Evolutionary conservation across 352 stramenopile genomes (phyloP).

Genomic region (Pythium sukuiense): DNA sequence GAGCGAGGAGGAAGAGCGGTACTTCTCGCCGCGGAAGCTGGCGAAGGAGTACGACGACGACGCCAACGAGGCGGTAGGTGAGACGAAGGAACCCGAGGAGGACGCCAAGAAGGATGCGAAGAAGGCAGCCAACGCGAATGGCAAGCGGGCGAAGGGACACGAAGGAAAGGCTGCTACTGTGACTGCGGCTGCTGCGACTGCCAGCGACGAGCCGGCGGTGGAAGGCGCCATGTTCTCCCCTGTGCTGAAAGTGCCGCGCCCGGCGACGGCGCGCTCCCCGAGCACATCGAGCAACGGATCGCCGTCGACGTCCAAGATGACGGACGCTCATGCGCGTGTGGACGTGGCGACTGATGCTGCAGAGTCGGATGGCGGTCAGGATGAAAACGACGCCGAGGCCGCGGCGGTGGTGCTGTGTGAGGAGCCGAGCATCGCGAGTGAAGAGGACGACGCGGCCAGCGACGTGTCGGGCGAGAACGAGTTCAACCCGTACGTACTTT

Average conservation of each 20-base stretch:
- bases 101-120: neutral
- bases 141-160: conserved; percentile 15
- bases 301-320: neutral
- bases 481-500: conserved; percentile 73
- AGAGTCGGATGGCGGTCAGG: conserved; percentile 10
- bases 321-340: conserved; percentile 29
- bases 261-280: conserved; percentile 24
- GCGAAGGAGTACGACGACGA: conserved; percentile 53
- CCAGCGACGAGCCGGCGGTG: conserved; percentile 27
- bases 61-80: too few species aligned
- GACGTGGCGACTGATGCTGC: conserved; percentile 33
- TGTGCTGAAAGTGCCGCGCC: conserved; percentile 52
- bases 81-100: conserved; percentile 7
- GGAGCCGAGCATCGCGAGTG: conserved; percentile 24
- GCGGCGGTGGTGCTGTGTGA: conserved; percentile 17
- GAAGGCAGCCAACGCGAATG: neutral
- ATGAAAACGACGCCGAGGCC: conserved; percentile 31
- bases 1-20: conserved; percentile 37
- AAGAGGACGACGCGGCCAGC: conserved; percentile 39
- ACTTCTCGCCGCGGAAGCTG: conserved; percentile 69
- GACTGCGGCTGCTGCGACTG: neutral
- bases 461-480: conserved; percentile 50
- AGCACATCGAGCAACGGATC: conserved; percentile 3
- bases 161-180: conserved; percentile 19
- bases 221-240: conserved; percentile 78